Evolutionary conservation across 805 yeast genomes (phyloP).

Genomic region (Candida nonsorbophila): DNA sequence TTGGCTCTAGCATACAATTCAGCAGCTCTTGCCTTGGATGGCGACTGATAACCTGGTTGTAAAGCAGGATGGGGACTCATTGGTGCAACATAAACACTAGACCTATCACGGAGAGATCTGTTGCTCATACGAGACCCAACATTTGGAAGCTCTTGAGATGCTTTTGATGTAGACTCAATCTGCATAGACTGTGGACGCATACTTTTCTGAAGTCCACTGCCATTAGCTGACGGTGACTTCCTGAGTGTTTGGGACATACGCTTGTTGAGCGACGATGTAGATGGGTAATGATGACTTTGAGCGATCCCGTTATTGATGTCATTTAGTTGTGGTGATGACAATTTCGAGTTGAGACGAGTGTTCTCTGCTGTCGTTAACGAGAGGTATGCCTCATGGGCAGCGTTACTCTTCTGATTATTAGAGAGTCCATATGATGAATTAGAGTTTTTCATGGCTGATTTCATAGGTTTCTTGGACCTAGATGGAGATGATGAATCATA

Average conservation of each 20-base stretch:
- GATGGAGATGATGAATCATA: constrained; percentile 18
- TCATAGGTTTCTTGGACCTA: constrained; percentile 31
- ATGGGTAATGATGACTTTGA: constrained; percentile 10
- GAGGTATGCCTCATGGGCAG: constrained; percentile 61
- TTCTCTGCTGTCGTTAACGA: constrained; percentile 75
- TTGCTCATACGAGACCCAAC: constrained; percentile 20
- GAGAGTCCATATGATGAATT: constrained; percentile 14
- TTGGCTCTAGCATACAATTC: constrained; percentile 50
- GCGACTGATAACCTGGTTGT: constrained; percentile 32
- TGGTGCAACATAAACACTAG: constrained; percentile 24
- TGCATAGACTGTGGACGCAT: constrained; percentile 30
- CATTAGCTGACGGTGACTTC: constrained; percentile 13
- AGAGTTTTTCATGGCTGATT: constrained; percentile 48
- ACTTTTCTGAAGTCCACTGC: constrained; percentile 18
- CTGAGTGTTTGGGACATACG: constrained; percentile 25
- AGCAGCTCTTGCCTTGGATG: constrained; percentile 42
- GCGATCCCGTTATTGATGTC: constrained; percentile 11
- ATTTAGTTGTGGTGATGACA: constrained; percentile 37
- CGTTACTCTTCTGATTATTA: constrained; percentile 13
- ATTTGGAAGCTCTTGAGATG: not conserved
- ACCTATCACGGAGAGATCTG: constrained; percentile 21
- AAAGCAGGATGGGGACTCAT: constrained; percentile 36
- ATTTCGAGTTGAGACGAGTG: constrained; percentile 64
- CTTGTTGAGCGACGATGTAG: constrained; percentile 6
- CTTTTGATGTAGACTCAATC: constrained; percentile 2